Evolutionary conservation across 116 monocot genomes (phyloP), one percentile per base, ranked within the genome.

Genomic region (Cymodocea nodosa): DNA sequence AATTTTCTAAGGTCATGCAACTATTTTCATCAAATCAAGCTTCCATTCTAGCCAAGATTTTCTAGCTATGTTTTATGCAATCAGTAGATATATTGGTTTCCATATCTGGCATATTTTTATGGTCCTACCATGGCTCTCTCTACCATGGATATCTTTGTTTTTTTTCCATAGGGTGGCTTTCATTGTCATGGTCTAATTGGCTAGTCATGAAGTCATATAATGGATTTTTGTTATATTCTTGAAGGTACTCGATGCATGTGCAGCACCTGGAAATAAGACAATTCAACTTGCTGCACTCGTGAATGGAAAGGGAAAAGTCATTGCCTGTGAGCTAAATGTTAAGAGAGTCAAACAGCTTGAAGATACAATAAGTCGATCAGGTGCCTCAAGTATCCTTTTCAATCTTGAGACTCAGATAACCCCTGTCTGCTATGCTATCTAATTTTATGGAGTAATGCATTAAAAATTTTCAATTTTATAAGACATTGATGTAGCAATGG

Each of bases 201-300:
- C 44, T 6, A 44, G 9, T 44, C 30, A 30, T 44, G 44, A 44
- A 12, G 44, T 6, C 23, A 60, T 13, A 22, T 59, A 23, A 12
- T 59, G 13, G 25, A 24, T 3, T 53, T 30, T 35, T 77, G 23
- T 59, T 53, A 3, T 68, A 54, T 40, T 64, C 70, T 4, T 66
- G 62, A 73, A 95, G 95, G 87, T 95, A 69, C 82, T 95, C 67
- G 95, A 95, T 85, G 90, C 90, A 59, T 95, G 95, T 82, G 87
- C 95, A 52, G 95, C 95, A 76, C 95, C 95, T 52, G 95, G 95
- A 83, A 95, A 95, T 68, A 95, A 95, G 83, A 95, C 90, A 51
- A 54, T 79, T 65, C 95, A 95, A 57, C 87, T 95, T 69, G 87
- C 95, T 71, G 85, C 90, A 59, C 80, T 90, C 34, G 87, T 95